Conservation (phyloP, 805 yeast genomes). For the Candida namnaoensis region DNA sequence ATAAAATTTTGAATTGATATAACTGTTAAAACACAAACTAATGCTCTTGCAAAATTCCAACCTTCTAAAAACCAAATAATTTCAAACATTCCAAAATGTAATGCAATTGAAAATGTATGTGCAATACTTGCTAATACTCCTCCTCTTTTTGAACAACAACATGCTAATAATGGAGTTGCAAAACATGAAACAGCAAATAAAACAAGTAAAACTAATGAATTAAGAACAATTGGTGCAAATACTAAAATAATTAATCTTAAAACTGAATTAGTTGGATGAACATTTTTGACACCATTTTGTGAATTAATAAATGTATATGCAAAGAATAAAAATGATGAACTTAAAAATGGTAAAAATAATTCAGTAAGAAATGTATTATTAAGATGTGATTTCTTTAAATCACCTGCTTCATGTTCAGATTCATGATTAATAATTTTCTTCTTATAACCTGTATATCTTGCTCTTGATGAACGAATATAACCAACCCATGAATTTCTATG, state of each 20-base stretch:
- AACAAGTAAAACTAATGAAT: constrained; percentile 18
- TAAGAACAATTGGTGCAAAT: constrained; percentile 37
- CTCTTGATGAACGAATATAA: constrained; percentile 66
- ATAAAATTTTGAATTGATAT: constrained; percentile 49
- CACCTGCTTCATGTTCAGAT: constrained; percentile 52
- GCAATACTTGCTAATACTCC: constrained; percentile 45
- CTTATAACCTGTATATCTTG: constrained; percentile 89
- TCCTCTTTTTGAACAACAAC: constrained; percentile 26
- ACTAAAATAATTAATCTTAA: constrained; percentile 50
- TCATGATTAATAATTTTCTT: constrained; percentile 56
- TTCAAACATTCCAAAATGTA: constrained; percentile 49
- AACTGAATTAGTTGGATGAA: constrained; percentile 47
- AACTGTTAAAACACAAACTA: constrained; percentile 52
- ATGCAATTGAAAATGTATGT: constrained; percentile 43
- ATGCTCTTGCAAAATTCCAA: constrained; percentile 50
- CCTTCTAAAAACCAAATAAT: constrained; percentile 60
- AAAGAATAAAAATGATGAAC: constrained; percentile 57
- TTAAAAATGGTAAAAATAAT: constrained; percentile 60
- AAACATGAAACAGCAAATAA: constrained; percentile 36
- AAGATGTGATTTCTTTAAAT: constrained; percentile 68
- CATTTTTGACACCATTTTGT: constrained; percentile 66
- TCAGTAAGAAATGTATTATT: constrained; percentile 75
- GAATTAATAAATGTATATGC: constrained; percentile 80
- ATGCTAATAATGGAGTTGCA: constrained; percentile 38
- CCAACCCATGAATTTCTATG: constrained; percentile 75